Percentiles rank a stretch among this genome's conserved stretches.
phyloP scores from a whole-genome alignment of 2,329 filamentous ascomycete species.

The Chaetomium sp. region DNA sequence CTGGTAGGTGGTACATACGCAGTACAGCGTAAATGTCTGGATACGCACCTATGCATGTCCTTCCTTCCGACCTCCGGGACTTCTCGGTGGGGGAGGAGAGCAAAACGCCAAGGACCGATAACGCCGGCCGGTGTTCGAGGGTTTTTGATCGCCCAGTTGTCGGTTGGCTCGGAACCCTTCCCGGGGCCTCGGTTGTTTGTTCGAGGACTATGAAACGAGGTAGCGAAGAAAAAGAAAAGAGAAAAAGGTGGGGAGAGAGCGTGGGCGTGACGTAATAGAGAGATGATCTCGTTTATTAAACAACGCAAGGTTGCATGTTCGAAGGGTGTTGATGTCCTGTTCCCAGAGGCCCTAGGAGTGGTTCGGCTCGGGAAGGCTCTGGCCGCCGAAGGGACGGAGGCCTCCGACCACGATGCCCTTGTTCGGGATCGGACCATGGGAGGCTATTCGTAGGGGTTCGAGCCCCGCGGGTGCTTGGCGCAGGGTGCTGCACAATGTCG shows the following conservation, averaged over 20 bases:
- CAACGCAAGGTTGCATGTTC: background rate
- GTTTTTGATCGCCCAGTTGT: background rate
- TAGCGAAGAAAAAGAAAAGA: background rate
- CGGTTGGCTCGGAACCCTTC: no score
- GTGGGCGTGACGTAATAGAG: background rate
- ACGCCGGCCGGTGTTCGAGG: background rate
- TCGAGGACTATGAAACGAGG: background rate
- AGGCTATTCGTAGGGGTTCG: background rate
- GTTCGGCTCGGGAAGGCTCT: background rate
- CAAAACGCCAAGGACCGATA: conserved; percentile 1
- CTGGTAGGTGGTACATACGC: background rate
- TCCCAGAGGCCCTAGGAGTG: background rate
- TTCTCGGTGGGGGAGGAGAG: background rate
- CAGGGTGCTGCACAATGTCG: background rate
- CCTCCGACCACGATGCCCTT: conserved; percentile 4
- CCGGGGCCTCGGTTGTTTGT: background rate
- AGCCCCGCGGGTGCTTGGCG: background rate
- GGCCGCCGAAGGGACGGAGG: conserved; percentile 4
- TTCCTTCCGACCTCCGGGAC: no score
- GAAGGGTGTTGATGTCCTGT: background rate
- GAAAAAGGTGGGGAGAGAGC: no score
- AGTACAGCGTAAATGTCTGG: background rate
- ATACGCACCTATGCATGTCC: background rate
- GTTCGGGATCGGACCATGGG: background rate
- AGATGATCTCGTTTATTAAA: background rate